Evolutionary conservation across 768 basidiomycete species (phyloP).

Genomic region (Termitomyces heimii): DNA sequence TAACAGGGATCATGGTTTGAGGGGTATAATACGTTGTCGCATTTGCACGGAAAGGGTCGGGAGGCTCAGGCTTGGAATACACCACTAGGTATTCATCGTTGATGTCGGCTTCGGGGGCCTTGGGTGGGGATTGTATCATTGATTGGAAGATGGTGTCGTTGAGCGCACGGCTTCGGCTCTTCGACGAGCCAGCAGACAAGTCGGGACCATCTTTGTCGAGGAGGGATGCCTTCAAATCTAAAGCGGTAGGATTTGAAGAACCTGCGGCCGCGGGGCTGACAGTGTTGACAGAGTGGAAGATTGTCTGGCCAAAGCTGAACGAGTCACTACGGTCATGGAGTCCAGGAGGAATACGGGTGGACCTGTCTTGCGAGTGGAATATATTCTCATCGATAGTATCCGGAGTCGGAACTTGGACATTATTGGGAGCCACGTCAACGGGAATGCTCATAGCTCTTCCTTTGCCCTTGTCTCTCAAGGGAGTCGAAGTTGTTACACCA

Average conservation of each 20-base stretch:
- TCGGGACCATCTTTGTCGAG: conserved; percentile 17
- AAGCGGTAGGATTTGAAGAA: conserved; percentile 18
- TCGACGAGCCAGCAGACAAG: conserved; percentile 21
- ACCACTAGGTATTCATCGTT: conserved; percentile 55
- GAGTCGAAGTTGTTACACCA: conserved; percentile 37
- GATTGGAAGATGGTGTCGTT: conserved; percentile 64
- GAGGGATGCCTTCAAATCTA: conserved; percentile 24
- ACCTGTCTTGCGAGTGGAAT: conserved; percentile 37
- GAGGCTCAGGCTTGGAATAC: conserved; percentile 36
- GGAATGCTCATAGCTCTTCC: conserved; percentile 27
- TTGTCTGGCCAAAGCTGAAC: conserved; percentile 59
- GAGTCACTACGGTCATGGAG: conserved; percentile 60
- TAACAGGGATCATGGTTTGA: conserved; percentile 63
- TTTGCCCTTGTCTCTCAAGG: conserved; percentile 34
- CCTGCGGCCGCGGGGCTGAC: conserved; percentile 5
- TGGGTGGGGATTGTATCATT: conserved; percentile 37
- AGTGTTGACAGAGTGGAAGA: conserved; percentile 47
- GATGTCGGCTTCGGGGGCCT: conserved; percentile 55
- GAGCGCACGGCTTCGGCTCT: conserved; percentile 45
- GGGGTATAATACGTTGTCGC: conserved; percentile 76
- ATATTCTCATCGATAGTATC: conserved; percentile 32
- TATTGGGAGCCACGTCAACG: conserved; percentile 7
- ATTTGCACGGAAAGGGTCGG: conserved; percentile 70
- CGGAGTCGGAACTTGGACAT: conserved; percentile 11
- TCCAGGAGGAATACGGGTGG: conserved; percentile 24